phyloP scores from a whole-genome alignment of 2,329 filamentous ascomycete species.

The Colletotrichum eremochloae region DNA sequence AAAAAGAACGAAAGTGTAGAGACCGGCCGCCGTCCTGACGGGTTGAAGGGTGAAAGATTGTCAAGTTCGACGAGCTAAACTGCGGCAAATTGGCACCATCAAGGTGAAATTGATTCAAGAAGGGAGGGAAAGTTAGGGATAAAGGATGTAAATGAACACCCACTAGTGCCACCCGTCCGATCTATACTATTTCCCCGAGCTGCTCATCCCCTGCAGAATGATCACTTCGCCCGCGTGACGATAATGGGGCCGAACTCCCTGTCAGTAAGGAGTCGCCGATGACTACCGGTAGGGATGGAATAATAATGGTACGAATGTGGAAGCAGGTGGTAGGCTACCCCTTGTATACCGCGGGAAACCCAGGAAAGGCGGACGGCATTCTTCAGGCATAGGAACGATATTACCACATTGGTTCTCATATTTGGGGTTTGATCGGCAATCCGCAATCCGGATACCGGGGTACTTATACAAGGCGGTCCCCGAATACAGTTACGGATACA shows the following conservation, averaged over 20 bases:
- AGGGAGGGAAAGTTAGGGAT: not conserved
- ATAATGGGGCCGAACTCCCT: not conserved
- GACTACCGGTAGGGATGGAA: conserved; percentile 33
- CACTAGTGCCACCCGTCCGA: conserved; percentile 6
- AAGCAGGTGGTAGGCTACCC: conserved; percentile 2
- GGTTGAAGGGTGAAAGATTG: not conserved
- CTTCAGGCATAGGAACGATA: conserved; percentile 18
- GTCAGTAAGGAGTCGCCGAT: conserved; percentile 1
- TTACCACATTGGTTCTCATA: not conserved
- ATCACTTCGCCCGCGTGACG: not conserved
- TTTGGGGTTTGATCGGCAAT: not conserved
- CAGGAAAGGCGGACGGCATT: conserved; percentile 18
- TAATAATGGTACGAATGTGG: conserved; percentile 30
- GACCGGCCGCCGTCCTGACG: conserved; percentile 26
- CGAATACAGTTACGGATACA: too few relatives aligned
- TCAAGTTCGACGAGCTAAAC: not conserved
- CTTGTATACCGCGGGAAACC: conserved; percentile 5
- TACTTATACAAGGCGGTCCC: too few relatives aligned
- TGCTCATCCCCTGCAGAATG: not conserved
- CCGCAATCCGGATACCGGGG: too few relatives aligned
- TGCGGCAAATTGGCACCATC: not conserved
- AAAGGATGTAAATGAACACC: conserved; percentile 4
- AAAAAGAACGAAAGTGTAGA: not conserved
- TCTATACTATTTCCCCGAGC: not conserved
- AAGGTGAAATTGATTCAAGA: conserved; percentile 22